phyloP scores from a whole-genome alignment of 148 eudicot species.

The Cornus florida region DNA sequence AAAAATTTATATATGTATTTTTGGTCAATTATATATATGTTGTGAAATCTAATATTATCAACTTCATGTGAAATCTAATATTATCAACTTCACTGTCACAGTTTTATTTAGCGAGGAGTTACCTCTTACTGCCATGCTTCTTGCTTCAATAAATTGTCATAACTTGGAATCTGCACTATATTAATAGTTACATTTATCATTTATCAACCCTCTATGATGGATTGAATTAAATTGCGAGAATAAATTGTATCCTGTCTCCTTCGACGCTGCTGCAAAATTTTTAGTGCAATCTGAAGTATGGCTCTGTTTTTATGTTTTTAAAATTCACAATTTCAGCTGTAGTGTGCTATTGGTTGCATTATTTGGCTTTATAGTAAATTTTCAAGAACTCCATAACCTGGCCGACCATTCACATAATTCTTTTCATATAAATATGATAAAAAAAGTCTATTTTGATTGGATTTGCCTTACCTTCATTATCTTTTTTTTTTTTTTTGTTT shows the following conservation, averaged over 20 bases:
- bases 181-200: too few relatives aligned
- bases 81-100: too few relatives aligned
- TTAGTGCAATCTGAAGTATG: background rate
- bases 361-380: background rate
- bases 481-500: background rate
- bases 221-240: too few relatives aligned
- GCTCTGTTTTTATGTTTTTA: background rate
- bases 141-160: too few relatives aligned
- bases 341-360: background rate
- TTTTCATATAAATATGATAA: background rate
- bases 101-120: too few relatives aligned
- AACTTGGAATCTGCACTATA: too few relatives aligned
- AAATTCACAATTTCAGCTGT: background rate
- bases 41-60: too few relatives aligned
- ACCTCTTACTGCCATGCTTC: too few relatives aligned
- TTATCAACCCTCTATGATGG: too few relatives aligned
- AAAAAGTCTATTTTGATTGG: conserved; percentile 10
- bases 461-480: background rate
- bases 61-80: too few relatives aligned
- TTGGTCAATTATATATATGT: too few relatives aligned
- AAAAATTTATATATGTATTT: too few relatives aligned
- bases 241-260: background rate
- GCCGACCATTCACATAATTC: background rate
- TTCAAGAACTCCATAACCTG: background rate
- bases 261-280: background rate